Conservation (phyloP, 495 filamentous ascomycete species). For the Podospora comata region DNA sequence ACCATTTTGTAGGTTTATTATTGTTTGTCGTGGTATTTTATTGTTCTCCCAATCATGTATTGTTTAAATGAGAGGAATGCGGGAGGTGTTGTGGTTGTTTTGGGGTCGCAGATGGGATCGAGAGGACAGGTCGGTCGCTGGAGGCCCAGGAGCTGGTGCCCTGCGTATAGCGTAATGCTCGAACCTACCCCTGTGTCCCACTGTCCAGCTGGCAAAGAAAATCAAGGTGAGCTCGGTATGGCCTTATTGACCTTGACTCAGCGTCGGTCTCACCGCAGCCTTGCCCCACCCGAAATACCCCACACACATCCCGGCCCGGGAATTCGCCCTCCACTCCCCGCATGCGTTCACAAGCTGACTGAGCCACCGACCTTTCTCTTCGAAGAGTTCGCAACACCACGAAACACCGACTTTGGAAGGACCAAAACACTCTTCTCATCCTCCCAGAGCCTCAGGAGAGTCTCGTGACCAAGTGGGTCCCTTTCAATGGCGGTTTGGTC, state of each 20-base stretch:
- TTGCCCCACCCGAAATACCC: neutral
- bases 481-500: neutral
- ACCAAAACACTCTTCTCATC: neutral
- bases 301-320: neutral
- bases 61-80: neutral
- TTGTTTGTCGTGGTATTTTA: conserved; percentile 5
- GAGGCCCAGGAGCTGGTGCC: conserved; percentile 3
- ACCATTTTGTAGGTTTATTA: conserved; percentile 17
- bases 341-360: neutral
- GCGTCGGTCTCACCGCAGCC: neutral
- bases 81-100: neutral
- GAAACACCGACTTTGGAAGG: neutral
- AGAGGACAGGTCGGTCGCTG: conserved; percentile 3
- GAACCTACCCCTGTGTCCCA: conserved; percentile 19
- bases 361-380: neutral
- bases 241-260: conserved; percentile 19
- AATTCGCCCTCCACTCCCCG: neutral
- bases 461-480: neutral
- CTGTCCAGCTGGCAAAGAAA: conserved; percentile 36
- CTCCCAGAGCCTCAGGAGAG: neutral
- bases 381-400: neutral
- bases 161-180: neutral
- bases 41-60: neutral
- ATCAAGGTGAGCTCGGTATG: conserved; percentile 23
- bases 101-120: conserved; percentile 2